Percentiles rank a stretch among this genome's conserved stretches.
phyloP scores from a whole-genome alignment of 257 asterid genomes.

The Cordia subcordata region DNA sequence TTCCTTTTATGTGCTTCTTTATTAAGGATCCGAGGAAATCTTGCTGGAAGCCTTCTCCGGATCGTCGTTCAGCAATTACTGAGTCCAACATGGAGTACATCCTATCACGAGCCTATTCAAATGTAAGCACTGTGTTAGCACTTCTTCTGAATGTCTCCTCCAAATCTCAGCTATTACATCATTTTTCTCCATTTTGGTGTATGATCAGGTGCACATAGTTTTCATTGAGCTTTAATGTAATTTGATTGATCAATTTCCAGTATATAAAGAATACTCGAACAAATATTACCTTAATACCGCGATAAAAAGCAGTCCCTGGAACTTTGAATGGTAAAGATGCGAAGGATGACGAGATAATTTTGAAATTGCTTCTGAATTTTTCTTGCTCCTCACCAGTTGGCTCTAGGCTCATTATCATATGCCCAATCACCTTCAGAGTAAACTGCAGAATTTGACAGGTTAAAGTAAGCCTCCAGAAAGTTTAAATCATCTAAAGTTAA shows the following conservation, averaged over 20 bases:
- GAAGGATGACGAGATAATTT: conserved; percentile 67
- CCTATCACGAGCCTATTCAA: conserved; percentile 69
- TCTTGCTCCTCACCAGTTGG: conserved; percentile 81
- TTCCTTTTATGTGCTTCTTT: conserved; percentile 47
- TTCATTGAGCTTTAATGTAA: too few species aligned
- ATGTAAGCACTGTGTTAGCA: conserved; percentile 11
- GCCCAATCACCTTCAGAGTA: conserved; percentile 78
- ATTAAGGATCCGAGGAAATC: conserved; percentile 72
- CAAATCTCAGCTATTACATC: too few species aligned
- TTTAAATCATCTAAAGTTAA: background rate
- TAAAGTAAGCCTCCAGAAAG: conserved; percentile 9
- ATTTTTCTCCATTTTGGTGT: too few species aligned
- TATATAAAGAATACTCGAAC: background rate
- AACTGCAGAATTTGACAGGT: conserved; percentile 43
- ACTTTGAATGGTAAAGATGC: conserved; percentile 68
- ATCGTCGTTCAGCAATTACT: conserved; percentile 49
- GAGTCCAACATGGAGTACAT: conserved; percentile 74
- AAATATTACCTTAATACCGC: conserved; percentile 61
- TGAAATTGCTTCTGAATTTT: conserved; percentile 70
- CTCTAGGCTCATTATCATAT: conserved; percentile 89
- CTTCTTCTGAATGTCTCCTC: background rate
- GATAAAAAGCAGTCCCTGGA: conserved; percentile 81
- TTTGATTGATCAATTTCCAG: background rate
- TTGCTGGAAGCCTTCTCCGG: conserved; percentile 47
- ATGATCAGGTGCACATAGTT: too few species aligned